Evolutionary conservation across 176 grass and related monocot species (phyloP), one percentile per base, ranked within the genome.

Genomic region (Oryza rufipogon): DNA sequence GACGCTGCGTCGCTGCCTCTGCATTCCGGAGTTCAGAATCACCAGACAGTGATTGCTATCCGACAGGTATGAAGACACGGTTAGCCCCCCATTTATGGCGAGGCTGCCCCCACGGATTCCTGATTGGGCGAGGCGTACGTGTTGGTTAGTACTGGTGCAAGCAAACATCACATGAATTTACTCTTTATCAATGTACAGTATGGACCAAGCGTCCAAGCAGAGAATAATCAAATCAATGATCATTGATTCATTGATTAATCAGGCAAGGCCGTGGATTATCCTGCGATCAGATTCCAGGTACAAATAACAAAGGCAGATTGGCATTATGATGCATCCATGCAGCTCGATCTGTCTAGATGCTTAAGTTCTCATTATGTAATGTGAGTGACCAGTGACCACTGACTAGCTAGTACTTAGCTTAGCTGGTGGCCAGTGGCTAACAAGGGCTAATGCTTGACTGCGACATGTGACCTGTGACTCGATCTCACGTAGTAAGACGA

Each of bases 1-100:
- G 22, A 32, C 63, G 44, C 4, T 36, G 6, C 58, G 22, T 22
- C 63, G 44, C 4, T 36, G 6, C 58, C 41, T 4, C 47, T 19
- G 23, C 51, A 22, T 70, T 4, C 61, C 2, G 36, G 30, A 73
- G 41, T 78, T 47, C 39, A 42, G 56, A 39, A 63, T 9, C 51
- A 49, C 8, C 41, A 11, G 70, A 48, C 66, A 66, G 88, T 49
- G 77, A 85, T 16, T 65, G 65, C 16, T 51, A 76, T 70, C 82
- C 82, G 41, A 22, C 74, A 14, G 22, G 81, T 54, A 81, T 41
- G 16, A 23, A 76, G 38, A 5, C 48, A 60, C 32, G 30, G 32
- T 19, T 61, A 47, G 71, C 60, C 77, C 33, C 33, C 10, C 19
- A 32, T 42, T 22, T 17, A 20, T 56, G 52, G 52, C 12, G 16